Conservation (phyloP, 148 eudicot species). For the Rhododendron henanense region DNA sequence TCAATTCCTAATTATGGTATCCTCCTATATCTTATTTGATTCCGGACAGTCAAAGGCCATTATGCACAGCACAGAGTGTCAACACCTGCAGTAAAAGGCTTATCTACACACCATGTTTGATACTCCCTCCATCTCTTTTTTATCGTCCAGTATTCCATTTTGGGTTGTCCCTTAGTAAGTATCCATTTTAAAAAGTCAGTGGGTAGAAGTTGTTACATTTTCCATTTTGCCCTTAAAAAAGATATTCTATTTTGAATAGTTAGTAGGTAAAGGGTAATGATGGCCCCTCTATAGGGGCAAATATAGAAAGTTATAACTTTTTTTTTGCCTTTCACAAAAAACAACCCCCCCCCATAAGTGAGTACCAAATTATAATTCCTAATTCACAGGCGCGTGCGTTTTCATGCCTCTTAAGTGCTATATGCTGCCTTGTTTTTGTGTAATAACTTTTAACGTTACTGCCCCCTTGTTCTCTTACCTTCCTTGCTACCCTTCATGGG, state of each 20-base stretch:
- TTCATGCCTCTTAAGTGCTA: neutral
- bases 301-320: neutral
- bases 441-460: neutral
- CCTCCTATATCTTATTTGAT: no score
- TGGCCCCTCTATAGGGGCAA: neutral
- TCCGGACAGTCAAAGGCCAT: neutral
- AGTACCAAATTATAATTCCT: no score
- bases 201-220: no score
- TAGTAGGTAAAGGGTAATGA: neutral
- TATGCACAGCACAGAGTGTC: neutral
- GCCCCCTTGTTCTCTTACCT: neutral
- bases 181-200: no score
- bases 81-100: neutral
- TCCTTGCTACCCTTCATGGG: neutral
- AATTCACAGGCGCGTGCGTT: neutral
- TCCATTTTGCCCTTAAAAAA: no score
- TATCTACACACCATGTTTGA: neutral
- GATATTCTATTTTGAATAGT: no score
- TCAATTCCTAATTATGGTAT: no score
- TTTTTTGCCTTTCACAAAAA: no score
- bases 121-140: no score
- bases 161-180: no score
- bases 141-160: no score
- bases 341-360: no score
- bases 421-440: neutral